phyloP scores from a whole-genome alignment of 2,329 filamentous ascomycete species.

The Beauveria asiatica region DNA sequence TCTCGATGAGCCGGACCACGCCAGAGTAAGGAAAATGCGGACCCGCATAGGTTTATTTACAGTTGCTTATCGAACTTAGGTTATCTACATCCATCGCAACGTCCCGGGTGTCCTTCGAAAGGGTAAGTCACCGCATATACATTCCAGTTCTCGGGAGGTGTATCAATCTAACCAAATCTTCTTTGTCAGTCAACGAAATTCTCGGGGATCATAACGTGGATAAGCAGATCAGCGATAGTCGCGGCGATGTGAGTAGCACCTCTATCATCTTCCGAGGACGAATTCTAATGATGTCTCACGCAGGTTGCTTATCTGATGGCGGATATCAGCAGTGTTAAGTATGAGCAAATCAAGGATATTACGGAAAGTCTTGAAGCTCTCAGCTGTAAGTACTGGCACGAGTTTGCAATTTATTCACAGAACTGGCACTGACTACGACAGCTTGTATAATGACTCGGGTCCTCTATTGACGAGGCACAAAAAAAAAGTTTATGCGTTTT shows the following conservation, averaged over 20 bases:
- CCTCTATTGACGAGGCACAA: slow-evolving; percentile 29
- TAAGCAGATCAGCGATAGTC: slow-evolving; percentile 96
- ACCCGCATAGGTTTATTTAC: background rate
- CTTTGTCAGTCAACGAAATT: slow-evolving; percentile 72
- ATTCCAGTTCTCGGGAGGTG: background rate
- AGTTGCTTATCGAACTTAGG: slow-evolving; percentile 23
- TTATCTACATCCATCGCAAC: slow-evolving; percentile 96
- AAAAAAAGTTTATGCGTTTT: background rate
- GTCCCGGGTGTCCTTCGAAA: slow-evolving; percentile 88
- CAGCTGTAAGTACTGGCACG: slow-evolving; percentile 51
- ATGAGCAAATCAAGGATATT: slow-evolving; percentile 74
- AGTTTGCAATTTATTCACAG: background rate
- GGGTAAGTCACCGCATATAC: slow-evolving; percentile 36
- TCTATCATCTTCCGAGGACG: background rate
- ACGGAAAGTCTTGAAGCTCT: slow-evolving; percentile 75
- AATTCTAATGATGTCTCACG: slow-evolving; percentile 7
- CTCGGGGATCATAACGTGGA: slow-evolving; percentile 94
- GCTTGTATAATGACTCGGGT: slow-evolving; percentile 40
- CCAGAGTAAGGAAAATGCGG: slow-evolving; percentile 47
- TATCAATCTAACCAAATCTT: background rate
- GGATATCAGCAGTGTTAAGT: slow-evolving; percentile 82
- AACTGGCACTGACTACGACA: slow-evolving; percentile 14
- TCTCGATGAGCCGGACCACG: slow-evolving; percentile 79
- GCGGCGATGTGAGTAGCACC: slow-evolving; percentile 60
- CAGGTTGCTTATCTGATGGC: slow-evolving; percentile 93